Base-by-base conservation (phyloP, 148 eudicot genomes). In the Fagopyrum homotropicum region DNA sequence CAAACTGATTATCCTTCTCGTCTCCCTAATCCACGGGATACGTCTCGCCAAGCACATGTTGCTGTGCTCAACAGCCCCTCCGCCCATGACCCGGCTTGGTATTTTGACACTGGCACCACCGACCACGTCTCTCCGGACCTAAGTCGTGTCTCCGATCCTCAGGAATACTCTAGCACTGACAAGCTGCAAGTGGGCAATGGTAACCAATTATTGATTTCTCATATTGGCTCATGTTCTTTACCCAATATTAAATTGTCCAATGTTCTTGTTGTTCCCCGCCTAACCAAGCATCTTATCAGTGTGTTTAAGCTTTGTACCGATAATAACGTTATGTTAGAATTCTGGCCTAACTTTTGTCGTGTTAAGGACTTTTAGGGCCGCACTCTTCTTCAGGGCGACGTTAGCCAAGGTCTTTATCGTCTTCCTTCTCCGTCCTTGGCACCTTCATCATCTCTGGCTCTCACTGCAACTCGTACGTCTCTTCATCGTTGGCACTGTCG, bases 331-430 rank as follows among this genome's bases (percentile, higher is more conserved):
- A 10, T 54, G 15, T 4, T 54, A 1, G 59, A 54, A 54, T 54
- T 54, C 56, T 54, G 59, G 59, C 5, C 2, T n/a, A 11, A 54
- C n/a, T 4, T 10, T 54, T 54, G 59, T 54, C 59, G 12, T 54
- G 59, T 54, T n/a, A 54, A 54, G 59, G n/a, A 54, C n/a, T 54
- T 54, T 54, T 2, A 54, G 59, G 59, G 59, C 59, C 59, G n/a
- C 12, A 54, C 59, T 54, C 59, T 54, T 10, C 59, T 54, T 4
- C 59, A n/a, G n/a, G 59, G 59, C 15, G 5, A 54, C 12, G 12
- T 54, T 54, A n/a, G n/a, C 12, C 5, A 54, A 1, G n/a, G 59
- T 2, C n/a, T 54, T 10, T 54, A 54, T n/a, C 4, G n/a, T 4
- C 59, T 54, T n/a, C 12, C 12, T 54, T n/a, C 4, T 35, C 40